Percentiles rank a stretch among this genome's conserved stretches.
These are phyloP conservation scores for Salicornia ramosissima DNA, from an alignment of 148 eudicot genomes.

Conservation along the genomic window DNA sequence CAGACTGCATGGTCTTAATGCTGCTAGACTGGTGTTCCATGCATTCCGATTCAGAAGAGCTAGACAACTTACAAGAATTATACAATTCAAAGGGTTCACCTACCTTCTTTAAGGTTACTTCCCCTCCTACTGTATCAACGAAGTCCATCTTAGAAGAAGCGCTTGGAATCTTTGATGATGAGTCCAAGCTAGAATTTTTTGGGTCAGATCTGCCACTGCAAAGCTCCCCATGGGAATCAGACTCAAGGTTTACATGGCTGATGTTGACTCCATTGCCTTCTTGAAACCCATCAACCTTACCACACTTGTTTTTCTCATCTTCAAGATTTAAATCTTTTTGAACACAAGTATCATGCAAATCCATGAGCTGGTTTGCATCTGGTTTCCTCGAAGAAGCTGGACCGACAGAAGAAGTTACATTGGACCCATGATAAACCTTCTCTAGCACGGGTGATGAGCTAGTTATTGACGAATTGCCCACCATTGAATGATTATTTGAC, in stretches of 20 bases:
- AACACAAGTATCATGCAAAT: conserved; percentile 13
- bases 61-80: conserved; percentile 17
- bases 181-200: conserved; percentile 13
- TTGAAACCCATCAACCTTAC: conserved; percentile 6
- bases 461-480: conserved; percentile 23
- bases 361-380: neutral
- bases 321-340: conserved; percentile 13
- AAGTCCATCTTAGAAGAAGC: conserved; percentile 18
- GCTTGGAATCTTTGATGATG: conserved; percentile 3
- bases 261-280: conserved; percentile 13
- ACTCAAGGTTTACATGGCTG: conserved; percentile 30
- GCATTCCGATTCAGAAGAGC: conserved; percentile 28
- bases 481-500: conserved; percentile 22
- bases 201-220: conserved; percentile 19
- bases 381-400: conserved; percentile 20
- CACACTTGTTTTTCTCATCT: neutral
- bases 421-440: conserved; percentile 10
- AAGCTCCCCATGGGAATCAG: conserved; percentile 27
- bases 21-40: conserved; percentile 26
- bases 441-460: conserved; percentile 21
- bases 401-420: conserved; percentile 7
- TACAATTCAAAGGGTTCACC: conserved; percentile 17
- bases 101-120: conserved; percentile 6
- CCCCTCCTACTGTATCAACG: conserved; percentile 12
- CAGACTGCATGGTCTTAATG: conserved; percentile 34